phyloP scores from a whole-genome alignment of 805 yeast species.

The Candida tibetensis region DNA sequence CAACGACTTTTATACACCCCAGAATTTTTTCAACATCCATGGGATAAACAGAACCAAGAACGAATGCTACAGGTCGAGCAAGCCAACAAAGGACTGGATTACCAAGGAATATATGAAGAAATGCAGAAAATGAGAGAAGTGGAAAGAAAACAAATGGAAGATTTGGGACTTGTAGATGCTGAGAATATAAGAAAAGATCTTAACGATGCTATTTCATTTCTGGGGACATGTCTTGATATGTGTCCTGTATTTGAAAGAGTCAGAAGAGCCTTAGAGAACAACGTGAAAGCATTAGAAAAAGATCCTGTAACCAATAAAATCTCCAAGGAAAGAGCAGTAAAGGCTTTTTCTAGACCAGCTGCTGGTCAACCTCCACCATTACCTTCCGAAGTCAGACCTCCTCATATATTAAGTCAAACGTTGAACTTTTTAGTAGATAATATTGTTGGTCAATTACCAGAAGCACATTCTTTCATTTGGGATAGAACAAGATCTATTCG shows the following conservation, averaged over 20 bases:
- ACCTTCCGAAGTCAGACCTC: constrained; percentile 97
- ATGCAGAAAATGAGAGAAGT: constrained; percentile 68
- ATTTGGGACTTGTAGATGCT: constrained; percentile 77
- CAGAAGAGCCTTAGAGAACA: constrained; percentile 81
- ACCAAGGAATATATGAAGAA: constrained; percentile 71
- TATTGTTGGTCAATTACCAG: constrained; percentile 67
- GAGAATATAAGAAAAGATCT: constrained; percentile 79
- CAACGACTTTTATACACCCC: constrained; percentile 35
- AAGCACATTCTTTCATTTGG: constrained; percentile 90
- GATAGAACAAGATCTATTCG: constrained; percentile 95
- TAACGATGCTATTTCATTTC: constrained; percentile 83
- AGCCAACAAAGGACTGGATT: constrained; percentile 46
- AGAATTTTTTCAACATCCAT: constrained; percentile 40
- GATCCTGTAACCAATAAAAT: constrained; percentile 56
- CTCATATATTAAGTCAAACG: constrained; percentile 64
- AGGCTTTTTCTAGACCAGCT: constrained; percentile 94
- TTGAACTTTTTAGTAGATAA: constrained; percentile 68
- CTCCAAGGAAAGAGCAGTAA: constrained; percentile 62
- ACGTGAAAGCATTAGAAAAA: constrained; percentile 74
- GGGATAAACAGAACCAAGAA: constrained; percentile 77
- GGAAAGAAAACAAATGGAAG: constrained; percentile 79
- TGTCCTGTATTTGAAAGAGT: constrained; percentile 93
- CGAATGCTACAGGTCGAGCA: constrained; percentile 54
- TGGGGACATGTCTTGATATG: constrained; percentile 90
- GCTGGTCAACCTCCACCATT: constrained; percentile 98